Conservation (phyloP, 257 asterid genomes). For the Capsicum chinense region DNA sequence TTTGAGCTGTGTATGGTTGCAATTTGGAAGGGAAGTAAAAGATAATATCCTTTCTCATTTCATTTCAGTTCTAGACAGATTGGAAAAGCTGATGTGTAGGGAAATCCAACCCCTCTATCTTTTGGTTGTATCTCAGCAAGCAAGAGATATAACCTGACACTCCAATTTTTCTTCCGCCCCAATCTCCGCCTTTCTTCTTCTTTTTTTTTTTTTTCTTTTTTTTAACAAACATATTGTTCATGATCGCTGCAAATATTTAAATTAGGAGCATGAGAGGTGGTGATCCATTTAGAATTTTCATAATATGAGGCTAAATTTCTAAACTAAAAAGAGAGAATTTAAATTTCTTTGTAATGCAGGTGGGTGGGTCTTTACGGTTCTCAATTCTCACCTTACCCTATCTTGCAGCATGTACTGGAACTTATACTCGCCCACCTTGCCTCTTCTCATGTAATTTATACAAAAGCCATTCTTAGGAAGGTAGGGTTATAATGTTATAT, state of each 20-base stretch:
- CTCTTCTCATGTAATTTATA: not conserved
- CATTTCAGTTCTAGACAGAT: not conserved
- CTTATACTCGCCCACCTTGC: not conserved
- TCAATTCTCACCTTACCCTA: conserved; percentile 11
- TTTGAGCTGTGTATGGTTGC: not conserved
- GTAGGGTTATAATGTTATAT: not conserved
- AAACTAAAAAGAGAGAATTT: not conserved
- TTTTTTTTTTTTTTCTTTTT: not conserved
- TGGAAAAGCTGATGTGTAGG: conserved; percentile 13
- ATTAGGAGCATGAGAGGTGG: conserved; percentile 1
- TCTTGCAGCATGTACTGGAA: not conserved
- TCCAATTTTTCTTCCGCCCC: conserved; percentile 12
- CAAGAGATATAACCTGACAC: conserved; percentile 7
- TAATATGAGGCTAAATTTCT: not conserved
- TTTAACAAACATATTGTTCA: not conserved
- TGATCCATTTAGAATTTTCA: not conserved
- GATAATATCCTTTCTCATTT: not conserved
- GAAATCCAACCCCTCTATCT: not conserved
- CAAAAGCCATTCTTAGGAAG: conserved; percentile 3
- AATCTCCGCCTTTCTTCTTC: too few relatives aligned
- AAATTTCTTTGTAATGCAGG: not conserved
- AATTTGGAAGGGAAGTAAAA: conserved; percentile 12
- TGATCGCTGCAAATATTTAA: not conserved
- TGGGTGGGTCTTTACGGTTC: conserved; percentile 5
- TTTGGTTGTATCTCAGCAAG: conserved; percentile 14